Base-by-base conservation (phyloP, 768 basidiomycete species). In the Tylopilus sp. region DNA sequence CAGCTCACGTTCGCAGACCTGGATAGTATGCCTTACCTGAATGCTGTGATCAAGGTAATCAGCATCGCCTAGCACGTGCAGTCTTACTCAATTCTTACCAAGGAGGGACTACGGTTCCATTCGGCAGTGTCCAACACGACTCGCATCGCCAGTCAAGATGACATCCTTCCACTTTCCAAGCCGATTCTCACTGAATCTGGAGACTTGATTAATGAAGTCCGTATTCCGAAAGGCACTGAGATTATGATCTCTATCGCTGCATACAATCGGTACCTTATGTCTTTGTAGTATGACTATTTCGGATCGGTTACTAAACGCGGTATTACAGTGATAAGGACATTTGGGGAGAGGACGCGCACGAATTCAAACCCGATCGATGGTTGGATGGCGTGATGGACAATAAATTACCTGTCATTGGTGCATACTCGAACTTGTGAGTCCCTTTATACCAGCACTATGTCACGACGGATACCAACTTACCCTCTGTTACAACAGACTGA, bases 251-350 rank as follows among this genome's bases (percentile, higher is more conserved):
- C 81, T 8, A 73, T 80, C 29, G 74, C 76, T 10, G 79, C 73
- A 2, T 84, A 84, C 54, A 80, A 85, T 56, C 75, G 82, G 84
- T 81, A 41, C n/a, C n/a, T n/a, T n/a, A n/a, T n/a, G n/a, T n/a
- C n/a, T n/a, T n/a, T n/a, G n/a, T n/a, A n/a, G n/a, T n/a, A n/a
- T n/a, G n/a, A n/a, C n/a, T n/a, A n/a, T n/a, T n/a, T n/a, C n/a
- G n/a, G n/a, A n/a, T n/a, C 9, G 25, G 3, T 42, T 5, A 40
- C 24, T 33, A 10, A 28, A 21, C 8, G n/a, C 25, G 42, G 4
- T 17, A n/a, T 28, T 28, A 34, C 33, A 59, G 58, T n/a, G 25
- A 61, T 33, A 57, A 48, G 33, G 55, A 57, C 19, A 17, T 70
- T 7, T 62, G 68, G 67, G 68, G 63, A 38, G 55, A 58, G 12